Conservation (phyloP, 2,329 filamentous ascomycete species). For the Pochonia chlamydosporia region DNA sequence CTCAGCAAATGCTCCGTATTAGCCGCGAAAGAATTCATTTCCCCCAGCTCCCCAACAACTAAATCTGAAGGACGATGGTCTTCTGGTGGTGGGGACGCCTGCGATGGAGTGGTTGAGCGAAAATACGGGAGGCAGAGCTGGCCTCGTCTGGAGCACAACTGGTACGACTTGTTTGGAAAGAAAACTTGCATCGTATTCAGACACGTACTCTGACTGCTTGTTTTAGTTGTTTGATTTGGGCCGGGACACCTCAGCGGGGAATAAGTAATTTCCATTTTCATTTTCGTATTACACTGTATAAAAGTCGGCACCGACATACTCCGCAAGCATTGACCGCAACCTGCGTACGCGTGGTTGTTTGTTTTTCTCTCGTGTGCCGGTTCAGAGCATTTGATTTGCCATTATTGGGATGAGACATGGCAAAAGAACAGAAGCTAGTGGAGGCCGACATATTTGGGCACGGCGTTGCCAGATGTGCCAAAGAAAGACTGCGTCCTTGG, state of each 20-base stretch:
- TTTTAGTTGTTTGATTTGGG: background rate
- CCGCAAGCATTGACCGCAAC: background rate
- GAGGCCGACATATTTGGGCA: no score
- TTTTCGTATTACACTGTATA: conserved; percentile 12
- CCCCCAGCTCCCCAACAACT: conserved; percentile 16
- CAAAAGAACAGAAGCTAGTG: no score
- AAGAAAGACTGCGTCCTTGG: no score
- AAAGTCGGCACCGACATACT: conserved; percentile 11
- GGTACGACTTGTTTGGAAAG: background rate
- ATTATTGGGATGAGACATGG: no score
- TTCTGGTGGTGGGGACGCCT: background rate
- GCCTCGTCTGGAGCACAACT: background rate
- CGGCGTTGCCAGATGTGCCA: no score
- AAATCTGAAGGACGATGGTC: background rate
- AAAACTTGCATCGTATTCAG: background rate
- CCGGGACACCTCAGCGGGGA: conserved; percentile 6
- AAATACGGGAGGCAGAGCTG: background rate
- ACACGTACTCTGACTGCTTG: conserved; percentile 6
- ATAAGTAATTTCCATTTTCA: background rate
- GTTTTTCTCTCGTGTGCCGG: no score
- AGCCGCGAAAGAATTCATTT: conserved; percentile 17
- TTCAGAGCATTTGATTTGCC: no score
- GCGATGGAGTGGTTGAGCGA: background rate
- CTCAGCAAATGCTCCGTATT: conserved; percentile 11
- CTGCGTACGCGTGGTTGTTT: no score